Conservation (phyloP, 2,329 filamentous ascomycete genomes). For the Fusarium buharicum region DNA sequence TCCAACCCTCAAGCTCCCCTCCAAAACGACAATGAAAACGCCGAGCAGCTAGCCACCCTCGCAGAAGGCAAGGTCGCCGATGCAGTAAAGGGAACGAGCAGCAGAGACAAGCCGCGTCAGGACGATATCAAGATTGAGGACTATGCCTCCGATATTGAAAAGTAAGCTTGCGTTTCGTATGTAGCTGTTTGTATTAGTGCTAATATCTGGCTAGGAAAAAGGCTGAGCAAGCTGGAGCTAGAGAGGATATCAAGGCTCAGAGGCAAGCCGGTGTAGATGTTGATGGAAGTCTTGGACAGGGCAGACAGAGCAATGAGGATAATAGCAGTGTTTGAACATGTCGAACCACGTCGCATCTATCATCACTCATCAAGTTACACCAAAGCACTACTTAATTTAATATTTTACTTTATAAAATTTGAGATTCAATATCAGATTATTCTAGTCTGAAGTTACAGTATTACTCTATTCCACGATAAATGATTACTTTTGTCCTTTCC, state of each 20-base stretch:
- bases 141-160: slow-evolving; percentile 33
- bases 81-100: slow-evolving; percentile 28
- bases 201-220: slow-evolving; percentile 32
- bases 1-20: slow-evolving; percentile 1
- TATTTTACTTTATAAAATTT: not conserved
- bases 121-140: slow-evolving; percentile 38
- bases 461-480: slow-evolving; percentile 21
- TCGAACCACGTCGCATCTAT: not conserved
- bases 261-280: slow-evolving; percentile 34
- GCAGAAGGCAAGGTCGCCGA: slow-evolving; percentile 40
- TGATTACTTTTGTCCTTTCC: slow-evolving; percentile 15
- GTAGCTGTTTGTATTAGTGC: not conserved
- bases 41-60: slow-evolving; percentile 36
- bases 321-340: slow-evolving; percentile 20
- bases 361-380: not conserved
- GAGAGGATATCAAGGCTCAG: slow-evolving; percentile 33
- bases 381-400: not conserved
- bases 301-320: slow-evolving; percentile 28
- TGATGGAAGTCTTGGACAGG: slow-evolving; percentile 34
- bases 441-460: slow-evolving; percentile 6
- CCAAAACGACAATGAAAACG: slow-evolving; percentile 38
- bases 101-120: slow-evolving; percentile 29
- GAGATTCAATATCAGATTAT: not conserved
- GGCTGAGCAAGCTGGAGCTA: slow-evolving; percentile 33
- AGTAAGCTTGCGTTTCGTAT: slow-evolving; percentile 5